Conservation (phyloP, 192 early-diverging fungal genomes). For the Chytriomyces sp. region DNA sequence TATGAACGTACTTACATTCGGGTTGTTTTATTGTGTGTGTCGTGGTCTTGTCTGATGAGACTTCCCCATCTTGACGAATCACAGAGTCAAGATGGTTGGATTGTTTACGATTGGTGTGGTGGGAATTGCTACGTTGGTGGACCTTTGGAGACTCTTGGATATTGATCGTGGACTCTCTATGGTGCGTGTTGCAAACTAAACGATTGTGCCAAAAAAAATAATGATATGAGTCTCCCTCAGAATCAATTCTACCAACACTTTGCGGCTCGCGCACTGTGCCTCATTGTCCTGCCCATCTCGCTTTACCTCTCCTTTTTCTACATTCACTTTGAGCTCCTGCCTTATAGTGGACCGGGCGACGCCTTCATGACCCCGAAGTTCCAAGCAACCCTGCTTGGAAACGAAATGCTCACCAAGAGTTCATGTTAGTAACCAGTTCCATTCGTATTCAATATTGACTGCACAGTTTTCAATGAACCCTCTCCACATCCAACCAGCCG, state of each 20-base stretch:
- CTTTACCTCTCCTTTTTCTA: slow-evolving; percentile 89
- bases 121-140: slow-evolving; percentile 79
- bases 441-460: slow-evolving; percentile 2
- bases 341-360: slow-evolving; percentile 85
- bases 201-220: slow-evolving; percentile 10
- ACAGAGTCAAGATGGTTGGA: slow-evolving; percentile 94
- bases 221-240: slow-evolving; percentile 21
- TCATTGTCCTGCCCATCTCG: slow-evolving; percentile 78
- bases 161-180: slow-evolving; percentile 74
- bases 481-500: slow-evolving; percentile 45
- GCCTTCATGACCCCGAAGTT: slow-evolving; percentile 89
- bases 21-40: slow-evolving; percentile 4
- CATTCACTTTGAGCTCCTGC: slow-evolving; percentile 87
- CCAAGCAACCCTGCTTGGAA: slow-evolving; percentile 81
- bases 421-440: not conserved
- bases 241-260: slow-evolving; percentile 79
- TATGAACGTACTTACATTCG: too few relatives aligned
- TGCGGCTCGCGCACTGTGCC: slow-evolving; percentile 74
- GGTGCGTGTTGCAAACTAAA: slow-evolving; percentile 31
- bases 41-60: not conserved
- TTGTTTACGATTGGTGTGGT: slow-evolving; percentile 82
- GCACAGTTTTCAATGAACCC: slow-evolving; percentile 5
- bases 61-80: not conserved
- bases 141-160: slow-evolving; percentile 93
- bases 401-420: slow-evolving; percentile 66